These are phyloP conservation scores for Rutstroemia sydowiana DNA, from an alignment of 2,329 filamentous ascomycete species.

Conservation along the genomic window DNA sequence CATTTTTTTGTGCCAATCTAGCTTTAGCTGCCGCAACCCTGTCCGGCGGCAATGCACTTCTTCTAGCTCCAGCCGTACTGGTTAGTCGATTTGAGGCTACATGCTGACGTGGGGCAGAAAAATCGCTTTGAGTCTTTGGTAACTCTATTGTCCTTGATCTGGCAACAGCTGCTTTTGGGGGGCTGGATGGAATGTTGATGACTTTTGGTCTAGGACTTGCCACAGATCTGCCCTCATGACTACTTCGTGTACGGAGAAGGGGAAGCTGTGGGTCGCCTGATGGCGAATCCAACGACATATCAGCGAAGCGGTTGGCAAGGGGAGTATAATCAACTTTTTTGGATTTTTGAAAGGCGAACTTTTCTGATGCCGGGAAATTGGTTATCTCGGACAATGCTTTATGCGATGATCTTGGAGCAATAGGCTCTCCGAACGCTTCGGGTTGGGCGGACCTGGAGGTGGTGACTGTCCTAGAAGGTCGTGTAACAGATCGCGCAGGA, in stretches of 20 bases:
- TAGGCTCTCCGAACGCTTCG: constrained; percentile 12
- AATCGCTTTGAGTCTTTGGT: constrained; percentile 15
- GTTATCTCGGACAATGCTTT: constrained; percentile 24
- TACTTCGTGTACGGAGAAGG: constrained; percentile 9
- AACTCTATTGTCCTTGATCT: constrained; percentile 15
- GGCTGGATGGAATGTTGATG: constrained; percentile 26
- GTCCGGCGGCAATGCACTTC: constrained; percentile 26
- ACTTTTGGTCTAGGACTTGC: constrained; percentile 25
- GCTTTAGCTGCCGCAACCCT: constrained; percentile 30
- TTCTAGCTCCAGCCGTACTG: constrained; percentile 19
- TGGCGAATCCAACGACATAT: constrained; percentile 16
- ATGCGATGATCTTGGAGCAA: constrained; percentile 13
- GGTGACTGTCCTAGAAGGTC: constrained; percentile 16
- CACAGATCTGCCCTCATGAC: constrained; percentile 16
- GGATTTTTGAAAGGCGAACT: constrained; percentile 15
- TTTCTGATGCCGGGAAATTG: constrained; percentile 20
- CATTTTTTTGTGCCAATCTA: constrained; percentile 27
- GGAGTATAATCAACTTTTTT: constrained; percentile 23
- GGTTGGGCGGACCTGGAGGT: constrained; percentile 10
- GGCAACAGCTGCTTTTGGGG: constrained; percentile 20
- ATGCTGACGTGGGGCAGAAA: constrained; percentile 2
- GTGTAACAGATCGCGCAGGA: constrained; percentile 14
- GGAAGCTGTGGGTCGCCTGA: constrained; percentile 16
- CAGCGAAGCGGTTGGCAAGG: constrained; percentile 16
- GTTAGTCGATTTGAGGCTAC: constrained; percentile 17